Conservation (phyloP, 2,329 filamentous ascomycete species). For the Trichoderma sp. region DNA sequence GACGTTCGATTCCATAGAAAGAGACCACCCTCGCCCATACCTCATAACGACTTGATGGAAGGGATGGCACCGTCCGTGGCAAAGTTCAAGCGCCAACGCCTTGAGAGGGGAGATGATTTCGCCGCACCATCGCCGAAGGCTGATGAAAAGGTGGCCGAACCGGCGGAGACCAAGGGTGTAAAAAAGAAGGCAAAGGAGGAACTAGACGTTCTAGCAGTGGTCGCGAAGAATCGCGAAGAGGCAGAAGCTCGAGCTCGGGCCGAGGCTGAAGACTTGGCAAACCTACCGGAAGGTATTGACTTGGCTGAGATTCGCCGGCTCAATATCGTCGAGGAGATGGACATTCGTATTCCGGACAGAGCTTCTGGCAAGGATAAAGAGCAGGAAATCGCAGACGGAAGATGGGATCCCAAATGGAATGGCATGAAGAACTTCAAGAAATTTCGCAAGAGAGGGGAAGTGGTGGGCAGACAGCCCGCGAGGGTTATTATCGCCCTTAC, state of each 20-base stretch:
- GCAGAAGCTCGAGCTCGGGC: constrained; percentile 64
- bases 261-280: constrained; percentile 56
- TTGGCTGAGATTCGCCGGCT: constrained; percentile 72
- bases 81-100: constrained; percentile 74
- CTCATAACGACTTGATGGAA: constrained; percentile 63
- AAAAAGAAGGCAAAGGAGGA: constrained; percentile 58
- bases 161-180: constrained; percentile 8
- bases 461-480: constrained; percentile 44
- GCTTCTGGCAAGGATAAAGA: constrained; percentile 42
- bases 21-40: constrained; percentile 45
- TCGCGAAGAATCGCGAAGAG: constrained; percentile 60
- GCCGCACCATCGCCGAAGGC: constrained; percentile 34
- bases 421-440: constrained; percentile 95
- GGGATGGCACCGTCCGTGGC: constrained; percentile 74
- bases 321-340: constrained; percentile 76
- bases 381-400: constrained; percentile 53
- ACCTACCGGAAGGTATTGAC: constrained; percentile 64
- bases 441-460: constrained; percentile 65
- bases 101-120: constrained; percentile 59
- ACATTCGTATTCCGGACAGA: constrained; percentile 51
- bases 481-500: constrained; percentile 69
- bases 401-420: constrained; percentile 91
- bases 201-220: constrained; percentile 68
- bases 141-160: constrained; percentile 28
- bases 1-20: constrained; percentile 45